These are phyloP conservation scores for Cryptococcus hybrid DNA, from an alignment of 1,284 basidiomycete species.

Conservation along the genomic window DNA sequence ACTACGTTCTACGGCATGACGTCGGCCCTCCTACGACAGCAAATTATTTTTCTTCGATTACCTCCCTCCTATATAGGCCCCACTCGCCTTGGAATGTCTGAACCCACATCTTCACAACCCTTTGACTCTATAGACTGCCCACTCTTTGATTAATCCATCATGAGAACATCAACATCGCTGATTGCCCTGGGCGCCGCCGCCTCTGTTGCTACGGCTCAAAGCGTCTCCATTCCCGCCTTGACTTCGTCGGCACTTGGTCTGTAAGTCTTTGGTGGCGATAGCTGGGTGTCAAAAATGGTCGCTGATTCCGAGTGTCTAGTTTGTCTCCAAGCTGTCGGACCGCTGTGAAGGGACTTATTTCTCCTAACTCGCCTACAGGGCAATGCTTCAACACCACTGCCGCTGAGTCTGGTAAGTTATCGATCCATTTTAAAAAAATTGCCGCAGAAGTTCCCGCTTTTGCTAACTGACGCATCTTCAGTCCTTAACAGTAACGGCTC, in stretches of 20 bases:
- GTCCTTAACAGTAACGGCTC: slow-evolving; percentile 33
- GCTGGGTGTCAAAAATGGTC: background rate
- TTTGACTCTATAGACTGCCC: too few relatives aligned
- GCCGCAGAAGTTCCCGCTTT: too few relatives aligned
- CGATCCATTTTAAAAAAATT: too few relatives aligned
- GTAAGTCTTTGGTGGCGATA: background rate
- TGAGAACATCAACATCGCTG: background rate
- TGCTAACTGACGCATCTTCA: background rate
- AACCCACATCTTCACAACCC: too few relatives aligned
- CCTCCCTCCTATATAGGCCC: too few relatives aligned
- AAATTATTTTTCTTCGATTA: too few relatives aligned
- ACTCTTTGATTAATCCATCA: background rate
- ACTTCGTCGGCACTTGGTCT: background rate
- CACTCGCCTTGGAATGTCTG: too few relatives aligned
- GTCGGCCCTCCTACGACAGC: too few relatives aligned
- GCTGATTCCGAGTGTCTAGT: background rate
- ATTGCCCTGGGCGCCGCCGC: background rate
- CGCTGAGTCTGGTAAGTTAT: too few relatives aligned
- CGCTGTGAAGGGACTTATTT: slow-evolving; percentile 1
- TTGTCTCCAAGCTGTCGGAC: slow-evolving; percentile 3
- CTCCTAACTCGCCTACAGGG: background rate
- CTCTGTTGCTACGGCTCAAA: background rate
- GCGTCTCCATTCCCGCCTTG: too few relatives aligned
- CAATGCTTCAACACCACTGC: background rate
- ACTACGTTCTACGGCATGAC: too few relatives aligned